Base-by-base conservation (phyloP, 2,329 filamentous ascomycete genomes). In the Epichloe aotearoae region DNA sequence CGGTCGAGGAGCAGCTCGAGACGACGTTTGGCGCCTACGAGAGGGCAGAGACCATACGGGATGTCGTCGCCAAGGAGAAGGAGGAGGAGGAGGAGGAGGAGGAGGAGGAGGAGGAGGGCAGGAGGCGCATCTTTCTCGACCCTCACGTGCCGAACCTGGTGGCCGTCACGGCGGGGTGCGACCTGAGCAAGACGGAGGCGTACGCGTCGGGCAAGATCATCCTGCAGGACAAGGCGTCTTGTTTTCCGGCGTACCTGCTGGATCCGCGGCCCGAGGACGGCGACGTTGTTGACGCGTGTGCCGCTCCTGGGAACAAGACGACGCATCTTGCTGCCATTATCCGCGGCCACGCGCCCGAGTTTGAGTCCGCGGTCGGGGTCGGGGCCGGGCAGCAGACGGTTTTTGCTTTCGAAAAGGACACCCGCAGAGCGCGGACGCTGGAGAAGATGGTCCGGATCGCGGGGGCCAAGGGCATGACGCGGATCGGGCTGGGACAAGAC, bases 231-330 rank as follows among this genome's bases (percentile, higher is more conserved):
- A 97, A 96, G 66, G 91, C 93, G 0, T 96, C 90, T 1, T 98
- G 93, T 63, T 96, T 98, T 61, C 93, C 93, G 0, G 93, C 91
- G 1, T 93, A 93, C 62, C 73, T 98, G 3, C 72, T 98, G 0
- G 75, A 95, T 48, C 81, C 85, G 0, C 70, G 69, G 0, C 70
- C 79, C 8, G 72, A 78, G 52, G 79, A 84, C 56, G 88, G 88
- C 23, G 82, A 93, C 60, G 73, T 94, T 8, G 79, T 97, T n/a
- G 93, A 98, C 66, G 87, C 87, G 0, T 97, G 91, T 64, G 88
- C 93, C 0, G 93, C 93, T 1, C 93, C 93, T 1, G 93, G 93
- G 5, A 98, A 98, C 66, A 98, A 98, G 69, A 97, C 93, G 1
- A 97, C 91, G 7, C 93, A 97, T 65, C 69, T 95, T 45, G 89